Conservation (phyloP, 2,329 filamentous ascomycete genomes). For the Colletotrichum costaricense region DNA sequence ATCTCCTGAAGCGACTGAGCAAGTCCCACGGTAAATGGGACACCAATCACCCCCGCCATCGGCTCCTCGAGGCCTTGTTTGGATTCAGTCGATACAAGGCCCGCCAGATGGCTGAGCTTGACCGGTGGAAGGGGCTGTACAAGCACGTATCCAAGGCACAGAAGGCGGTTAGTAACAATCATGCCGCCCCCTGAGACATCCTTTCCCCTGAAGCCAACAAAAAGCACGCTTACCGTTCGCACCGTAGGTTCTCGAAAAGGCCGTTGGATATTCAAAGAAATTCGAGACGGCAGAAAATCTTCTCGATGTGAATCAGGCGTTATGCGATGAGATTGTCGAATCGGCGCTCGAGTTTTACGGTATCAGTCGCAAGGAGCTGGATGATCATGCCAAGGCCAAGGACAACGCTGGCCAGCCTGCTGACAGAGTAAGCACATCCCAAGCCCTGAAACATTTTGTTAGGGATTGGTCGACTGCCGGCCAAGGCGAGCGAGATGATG, state of each 20-base stretch:
- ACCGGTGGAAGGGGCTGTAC: conserved; percentile 49
- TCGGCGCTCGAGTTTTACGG: conserved; percentile 59
- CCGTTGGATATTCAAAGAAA: conserved; percentile 67
- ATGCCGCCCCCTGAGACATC: too few relatives aligned
- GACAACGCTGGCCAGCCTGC: conserved; percentile 50
- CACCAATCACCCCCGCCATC: conserved; percentile 50
- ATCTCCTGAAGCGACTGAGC: conserved; percentile 44
- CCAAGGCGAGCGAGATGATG: conserved; percentile 54
- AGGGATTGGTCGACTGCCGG: conserved; percentile 67
- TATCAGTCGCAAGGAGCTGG: conserved; percentile 55
- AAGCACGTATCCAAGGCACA: conserved; percentile 49
- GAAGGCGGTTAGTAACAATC: conserved; percentile 39
- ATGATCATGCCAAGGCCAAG: conserved; percentile 52
- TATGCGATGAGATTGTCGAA: conserved; percentile 59
- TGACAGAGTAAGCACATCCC: conserved; percentile 61
- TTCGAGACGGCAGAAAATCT: conserved; percentile 56
- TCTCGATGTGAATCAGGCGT: conserved; percentile 54
- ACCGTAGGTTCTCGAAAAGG: conserved; percentile 62
- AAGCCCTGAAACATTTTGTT: conserved; percentile 68
- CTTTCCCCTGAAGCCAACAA: background rate
- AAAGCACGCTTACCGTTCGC: background rate
- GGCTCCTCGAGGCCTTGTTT: conserved; percentile 52
- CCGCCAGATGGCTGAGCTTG: conserved; percentile 49
- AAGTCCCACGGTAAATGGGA: conserved; percentile 46
- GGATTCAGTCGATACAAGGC: conserved; percentile 50